Percentiles rank a stretch among this genome's conserved stretches.
Conservation (phyloP, 2,329 filamentous ascomycete genomes). For the Camillea tinctor region DNA sequence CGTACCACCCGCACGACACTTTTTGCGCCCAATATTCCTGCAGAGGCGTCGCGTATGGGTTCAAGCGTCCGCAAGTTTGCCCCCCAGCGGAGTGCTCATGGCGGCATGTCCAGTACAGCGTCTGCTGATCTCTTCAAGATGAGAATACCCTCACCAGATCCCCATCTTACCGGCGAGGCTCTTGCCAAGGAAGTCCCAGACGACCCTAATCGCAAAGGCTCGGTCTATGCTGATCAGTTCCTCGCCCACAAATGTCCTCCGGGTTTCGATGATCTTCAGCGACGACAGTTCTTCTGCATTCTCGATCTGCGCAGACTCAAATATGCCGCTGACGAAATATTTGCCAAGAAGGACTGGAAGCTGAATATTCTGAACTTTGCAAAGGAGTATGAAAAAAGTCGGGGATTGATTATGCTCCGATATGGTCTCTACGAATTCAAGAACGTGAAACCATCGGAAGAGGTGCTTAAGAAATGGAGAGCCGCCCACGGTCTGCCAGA, state of each 20-base stretch:
- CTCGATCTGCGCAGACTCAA: slow-evolving; percentile 61
- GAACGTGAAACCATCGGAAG: slow-evolving; percentile 58
- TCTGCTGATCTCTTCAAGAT: slow-evolving; percentile 55
- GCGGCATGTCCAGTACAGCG: slow-evolving; percentile 48
- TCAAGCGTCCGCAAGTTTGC: slow-evolving; percentile 29
- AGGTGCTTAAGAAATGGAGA: slow-evolving; percentile 59
- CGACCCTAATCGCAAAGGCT: slow-evolving; percentile 49
- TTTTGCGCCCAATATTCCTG: slow-evolving; percentile 31
- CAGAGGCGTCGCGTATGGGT: slow-evolving; percentile 22
- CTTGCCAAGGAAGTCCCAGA: slow-evolving; percentile 54
- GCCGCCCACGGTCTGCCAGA: slow-evolving; percentile 54
- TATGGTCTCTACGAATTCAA: slow-evolving; percentile 64
- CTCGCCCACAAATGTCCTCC: slow-evolving; percentile 56
- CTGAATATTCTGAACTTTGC: slow-evolving; percentile 62
- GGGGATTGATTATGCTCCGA: slow-evolving; percentile 59
- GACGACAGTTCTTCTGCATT: slow-evolving; percentile 62
- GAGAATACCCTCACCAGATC: slow-evolving; percentile 58
- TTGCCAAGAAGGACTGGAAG: slow-evolving; percentile 61
- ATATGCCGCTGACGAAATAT: slow-evolving; percentile 61
- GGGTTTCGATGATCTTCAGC: slow-evolving; percentile 57
- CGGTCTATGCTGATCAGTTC: slow-evolving; percentile 61
- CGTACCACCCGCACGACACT: slow-evolving; percentile 25
- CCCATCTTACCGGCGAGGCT: slow-evolving; percentile 54
- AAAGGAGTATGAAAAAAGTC: slow-evolving; percentile 64
- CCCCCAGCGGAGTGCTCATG: slow-evolving; percentile 41